These are phyloP conservation scores for Amaranthus tricolor DNA, from an alignment of 179 eudicot genomes.

Conservation along the genomic window DNA sequence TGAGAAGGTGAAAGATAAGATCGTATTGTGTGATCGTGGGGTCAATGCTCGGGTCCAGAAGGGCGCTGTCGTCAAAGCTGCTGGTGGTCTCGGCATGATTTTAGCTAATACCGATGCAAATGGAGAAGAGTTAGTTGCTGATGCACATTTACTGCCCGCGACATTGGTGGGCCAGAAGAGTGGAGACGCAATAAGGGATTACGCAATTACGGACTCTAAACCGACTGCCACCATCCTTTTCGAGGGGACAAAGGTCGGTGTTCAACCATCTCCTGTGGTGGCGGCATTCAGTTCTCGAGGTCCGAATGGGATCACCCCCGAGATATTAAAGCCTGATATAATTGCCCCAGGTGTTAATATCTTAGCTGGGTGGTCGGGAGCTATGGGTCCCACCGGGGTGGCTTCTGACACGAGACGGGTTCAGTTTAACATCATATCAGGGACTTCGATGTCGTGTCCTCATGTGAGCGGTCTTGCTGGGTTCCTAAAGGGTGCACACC, in stretches of 20 bases:
- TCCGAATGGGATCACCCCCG: constrained; percentile 64
- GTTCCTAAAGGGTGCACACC: constrained; percentile 62
- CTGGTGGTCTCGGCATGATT: constrained; percentile 80
- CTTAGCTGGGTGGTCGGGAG: constrained; percentile 73
- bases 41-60: constrained; percentile 65
- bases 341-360: constrained; percentile 91
- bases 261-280: constrained; percentile 78
- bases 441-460: constrained; percentile 94
- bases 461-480: constrained; percentile 90
- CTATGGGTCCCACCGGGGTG: constrained; percentile 61
- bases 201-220: constrained; percentile 44
- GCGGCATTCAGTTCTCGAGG: constrained; percentile 91
- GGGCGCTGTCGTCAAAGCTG: constrained; percentile 69
- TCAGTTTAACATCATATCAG: constrained; percentile 73
- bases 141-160: constrained; percentile 79
- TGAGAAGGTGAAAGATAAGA: constrained; percentile 59
- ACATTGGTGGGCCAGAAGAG: constrained; percentile 60
- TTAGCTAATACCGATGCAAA: constrained; percentile 69
- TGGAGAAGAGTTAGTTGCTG: constrained; percentile 86
- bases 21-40: constrained; percentile 82
- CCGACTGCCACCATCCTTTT: constrained; percentile 64
- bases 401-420: constrained; percentile 57
- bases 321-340: constrained; percentile 70
- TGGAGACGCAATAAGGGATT: constrained; percentile 45
- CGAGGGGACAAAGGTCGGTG: constrained; percentile 67